phyloP scores from a whole-genome alignment of 1,139 yeast genomes.

The Protomyces pachydermus region DNA sequence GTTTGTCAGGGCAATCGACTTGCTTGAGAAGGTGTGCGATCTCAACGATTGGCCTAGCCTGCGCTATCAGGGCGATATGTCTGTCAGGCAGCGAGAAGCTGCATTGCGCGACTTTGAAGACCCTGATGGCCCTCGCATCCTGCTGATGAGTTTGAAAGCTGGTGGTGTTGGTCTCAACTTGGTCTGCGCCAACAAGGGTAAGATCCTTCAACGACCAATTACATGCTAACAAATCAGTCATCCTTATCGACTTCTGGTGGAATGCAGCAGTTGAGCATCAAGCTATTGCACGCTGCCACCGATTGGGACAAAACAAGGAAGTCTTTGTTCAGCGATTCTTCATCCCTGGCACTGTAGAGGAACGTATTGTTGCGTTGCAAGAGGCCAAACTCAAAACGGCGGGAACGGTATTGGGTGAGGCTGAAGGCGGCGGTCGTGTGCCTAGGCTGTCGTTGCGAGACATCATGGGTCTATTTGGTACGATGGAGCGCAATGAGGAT shows the following conservation, averaged over 20 bases:
- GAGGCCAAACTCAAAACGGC: constrained; percentile 41
- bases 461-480: constrained; percentile 25
- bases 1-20: constrained; percentile 90
- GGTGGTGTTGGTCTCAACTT: constrained; percentile 96
- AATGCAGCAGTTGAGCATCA: constrained; percentile 43
- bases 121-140: constrained; percentile 84
- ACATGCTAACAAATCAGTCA: constrained; percentile 87
- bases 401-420: constrained; percentile 18
- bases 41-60: neutral
- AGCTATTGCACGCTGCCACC: constrained; percentile 57
- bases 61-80: constrained; percentile 75
- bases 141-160: constrained; percentile 88
- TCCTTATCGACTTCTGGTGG: neutral
- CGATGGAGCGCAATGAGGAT: constrained; percentile 3
- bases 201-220: constrained; percentile 98
- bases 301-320: constrained; percentile 53
- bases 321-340: constrained; percentile 53
- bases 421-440: constrained; percentile 19
- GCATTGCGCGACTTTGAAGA: constrained; percentile 89
- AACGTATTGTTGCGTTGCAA: constrained; percentile 48
- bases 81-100: constrained; percentile 88
- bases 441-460: constrained; percentile 19
- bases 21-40: constrained; percentile 64
- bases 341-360: constrained; percentile 49
- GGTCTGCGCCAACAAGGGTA: constrained; percentile 95